Conservation (phyloP, 2,329 filamentous ascomycete species). For the Aspergillus amoenus region DNA sequence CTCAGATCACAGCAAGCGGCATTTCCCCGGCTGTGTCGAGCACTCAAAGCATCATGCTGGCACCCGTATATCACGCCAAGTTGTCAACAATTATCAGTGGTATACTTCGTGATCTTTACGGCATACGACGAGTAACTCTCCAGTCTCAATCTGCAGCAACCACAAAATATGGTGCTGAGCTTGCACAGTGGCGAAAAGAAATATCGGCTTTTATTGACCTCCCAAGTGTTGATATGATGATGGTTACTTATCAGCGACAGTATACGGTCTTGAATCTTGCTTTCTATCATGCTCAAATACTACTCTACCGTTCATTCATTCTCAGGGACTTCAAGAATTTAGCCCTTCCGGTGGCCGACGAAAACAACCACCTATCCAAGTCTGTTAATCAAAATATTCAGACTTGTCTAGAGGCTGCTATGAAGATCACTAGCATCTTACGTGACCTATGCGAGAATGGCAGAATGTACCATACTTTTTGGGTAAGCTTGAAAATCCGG, state of each 20-base stretch:
- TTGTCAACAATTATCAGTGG: slow-evolving; percentile 46
- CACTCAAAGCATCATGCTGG: slow-evolving; percentile 45
- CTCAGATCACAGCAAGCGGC: slow-evolving; percentile 16
- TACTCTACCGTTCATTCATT: slow-evolving; percentile 34
- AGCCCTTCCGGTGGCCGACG: slow-evolving; percentile 8
- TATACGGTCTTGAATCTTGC: slow-evolving; percentile 36
- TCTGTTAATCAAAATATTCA: slow-evolving; percentile 22
- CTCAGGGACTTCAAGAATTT: slow-evolving; percentile 26
- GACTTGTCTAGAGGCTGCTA: slow-evolving; percentile 42
- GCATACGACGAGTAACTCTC: slow-evolving; percentile 12
- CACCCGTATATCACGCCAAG: slow-evolving; percentile 46
- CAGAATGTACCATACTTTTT: slow-evolving; percentile 44
- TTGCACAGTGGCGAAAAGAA: slow-evolving; percentile 48
- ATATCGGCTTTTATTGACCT: slow-evolving; percentile 35
- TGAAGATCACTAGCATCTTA: slow-evolving; percentile 40
- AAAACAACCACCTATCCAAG: slow-evolving; percentile 17
- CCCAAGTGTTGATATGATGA: slow-evolving; percentile 34
- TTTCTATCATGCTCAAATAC: slow-evolving; percentile 35
- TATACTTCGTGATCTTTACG: slow-evolving; percentile 48
- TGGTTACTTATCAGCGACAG: slow-evolving; percentile 51
- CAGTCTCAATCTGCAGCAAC: slow-evolving; percentile 34
- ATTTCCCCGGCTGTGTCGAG: slow-evolving; percentile 25
- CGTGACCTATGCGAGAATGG: slow-evolving; percentile 37
- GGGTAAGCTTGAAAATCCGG: slow-evolving; percentile 27
- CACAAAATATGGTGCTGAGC: slow-evolving; percentile 42